Evolutionary conservation across 108 stramenopile species (phyloP).

Genomic region (Nannochloropsis oceanica): DNA sequence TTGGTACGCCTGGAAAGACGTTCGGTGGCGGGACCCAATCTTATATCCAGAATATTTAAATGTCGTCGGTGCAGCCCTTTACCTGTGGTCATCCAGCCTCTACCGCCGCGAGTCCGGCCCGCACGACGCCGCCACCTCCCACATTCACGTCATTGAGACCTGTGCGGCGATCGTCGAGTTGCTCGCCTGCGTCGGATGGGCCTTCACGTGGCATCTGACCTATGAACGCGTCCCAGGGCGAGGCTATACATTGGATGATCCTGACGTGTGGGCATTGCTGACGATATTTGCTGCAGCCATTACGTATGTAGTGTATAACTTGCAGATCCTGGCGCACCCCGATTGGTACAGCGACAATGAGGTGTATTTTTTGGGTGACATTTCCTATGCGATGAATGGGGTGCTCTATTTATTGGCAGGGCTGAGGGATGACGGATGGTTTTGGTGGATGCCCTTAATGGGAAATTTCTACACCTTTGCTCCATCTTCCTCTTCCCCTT

Average conservation of each 20-base stretch:
- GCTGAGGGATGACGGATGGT: background rate
- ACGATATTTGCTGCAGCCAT: background rate
- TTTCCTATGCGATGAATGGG: background rate
- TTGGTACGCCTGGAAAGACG: background rate
- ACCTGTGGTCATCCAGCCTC: background rate
- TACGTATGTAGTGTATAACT: background rate
- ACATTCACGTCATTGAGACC: background rate
- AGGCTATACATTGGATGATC: background rate
- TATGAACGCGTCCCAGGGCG: background rate
- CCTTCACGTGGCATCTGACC: background rate
- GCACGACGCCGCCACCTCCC: background rate
- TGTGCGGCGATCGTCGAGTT: background rate
- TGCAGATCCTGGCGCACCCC: background rate
- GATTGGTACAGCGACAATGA: background rate
- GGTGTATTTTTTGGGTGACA: background rate
- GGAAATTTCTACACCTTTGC: background rate
- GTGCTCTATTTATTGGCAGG: background rate
- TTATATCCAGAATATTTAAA: background rate
- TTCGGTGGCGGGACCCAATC: background rate
- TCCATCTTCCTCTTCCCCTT: no score
- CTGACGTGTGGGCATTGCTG: background rate
- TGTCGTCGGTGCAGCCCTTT: background rate
- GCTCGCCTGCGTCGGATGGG: background rate
- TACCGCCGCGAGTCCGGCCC: background rate
- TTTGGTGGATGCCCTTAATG: background rate